phyloP scores from a whole-genome alignment of 225 moss, liverwort and hornwort genomes.

The Climacium dendroides region DNA sequence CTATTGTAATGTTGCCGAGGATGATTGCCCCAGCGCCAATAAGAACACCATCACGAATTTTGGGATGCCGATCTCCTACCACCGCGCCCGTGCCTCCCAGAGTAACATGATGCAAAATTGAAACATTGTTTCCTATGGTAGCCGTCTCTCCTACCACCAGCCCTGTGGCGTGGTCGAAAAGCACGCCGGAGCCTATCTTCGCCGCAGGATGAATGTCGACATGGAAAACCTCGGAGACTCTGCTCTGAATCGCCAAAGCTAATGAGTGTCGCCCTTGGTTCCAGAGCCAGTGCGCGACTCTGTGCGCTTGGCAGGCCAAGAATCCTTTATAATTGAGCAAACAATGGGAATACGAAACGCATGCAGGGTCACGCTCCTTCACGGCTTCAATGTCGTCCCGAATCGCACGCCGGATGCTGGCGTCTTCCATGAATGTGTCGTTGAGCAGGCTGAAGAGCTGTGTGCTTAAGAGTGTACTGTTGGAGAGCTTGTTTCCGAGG shows the following conservation, averaged over 20 bases:
- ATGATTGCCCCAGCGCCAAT: slow-evolving; percentile 55
- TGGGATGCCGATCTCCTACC: slow-evolving; percentile 41
- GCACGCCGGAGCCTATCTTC: slow-evolving; percentile 38
- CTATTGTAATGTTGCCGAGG: slow-evolving; percentile 50
- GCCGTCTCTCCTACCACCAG: slow-evolving; percentile 57
- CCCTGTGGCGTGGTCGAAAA: slow-evolving; percentile 59
- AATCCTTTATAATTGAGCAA: slow-evolving; percentile 58
- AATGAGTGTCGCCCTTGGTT: slow-evolving; percentile 39
- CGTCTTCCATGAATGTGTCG: slow-evolving; percentile 54
- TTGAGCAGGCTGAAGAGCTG: slow-evolving; percentile 49
- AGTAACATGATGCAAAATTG: slow-evolving; percentile 58
- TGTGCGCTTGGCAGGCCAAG: slow-evolving; percentile 39
- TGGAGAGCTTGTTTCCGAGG: slow-evolving; percentile 61
- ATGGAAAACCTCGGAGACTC: slow-evolving; percentile 50
- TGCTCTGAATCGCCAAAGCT: slow-evolving; percentile 45
- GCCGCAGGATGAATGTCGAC: slow-evolving; percentile 63
- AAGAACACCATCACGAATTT: slow-evolving; percentile 41
- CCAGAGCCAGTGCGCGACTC: slow-evolving; percentile 54
- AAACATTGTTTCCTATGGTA: slow-evolving; percentile 45
- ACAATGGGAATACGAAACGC: slow-evolving; percentile 38
- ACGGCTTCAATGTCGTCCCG: slow-evolving; percentile 45
- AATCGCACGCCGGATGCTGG: slow-evolving; percentile 31
- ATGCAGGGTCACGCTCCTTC: slow-evolving; percentile 50
- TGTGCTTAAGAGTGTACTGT: slow-evolving; percentile 44
- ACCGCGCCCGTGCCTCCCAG: slow-evolving; percentile 47